These are phyloP conservation scores for Silene conica DNA, from an alignment of 148 eudicot genomes.

Conservation along the genomic window DNA sequence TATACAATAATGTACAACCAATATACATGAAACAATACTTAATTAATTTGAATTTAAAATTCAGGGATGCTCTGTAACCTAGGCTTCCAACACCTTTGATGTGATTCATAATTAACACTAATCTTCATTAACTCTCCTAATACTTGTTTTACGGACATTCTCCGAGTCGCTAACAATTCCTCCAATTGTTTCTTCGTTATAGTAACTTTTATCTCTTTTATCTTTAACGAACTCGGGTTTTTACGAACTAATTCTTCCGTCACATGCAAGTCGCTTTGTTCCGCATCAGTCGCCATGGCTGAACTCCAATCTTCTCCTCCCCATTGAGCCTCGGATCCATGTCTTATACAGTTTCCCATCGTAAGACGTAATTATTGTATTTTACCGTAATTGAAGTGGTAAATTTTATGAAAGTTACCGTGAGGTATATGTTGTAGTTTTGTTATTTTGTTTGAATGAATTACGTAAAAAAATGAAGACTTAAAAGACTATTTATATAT, in stretches of 20 bases:
- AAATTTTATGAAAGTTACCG: background rate
- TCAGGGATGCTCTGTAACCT: background rate
- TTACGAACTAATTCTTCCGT: slow-evolving; percentile 2
- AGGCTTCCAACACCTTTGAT: slow-evolving; percentile 51
- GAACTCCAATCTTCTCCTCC: slow-evolving; percentile 35
- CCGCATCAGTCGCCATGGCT: background rate
- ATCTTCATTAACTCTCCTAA: slow-evolving; percentile 34
- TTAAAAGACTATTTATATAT: slow-evolving; percentile 5
- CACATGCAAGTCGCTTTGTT: background rate
- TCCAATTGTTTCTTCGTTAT: slow-evolving; percentile 44
- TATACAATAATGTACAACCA: slow-evolving; percentile 22
- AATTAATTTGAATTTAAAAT: too few species aligned
- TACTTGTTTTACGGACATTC: slow-evolving; percentile 36
- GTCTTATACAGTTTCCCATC: slow-evolving; percentile 32
- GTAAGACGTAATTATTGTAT: background rate
- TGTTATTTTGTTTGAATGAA: background rate
- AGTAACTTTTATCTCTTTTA: slow-evolving; percentile 36
- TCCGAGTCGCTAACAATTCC: slow-evolving; percentile 24
- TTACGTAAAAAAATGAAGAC: background rate
- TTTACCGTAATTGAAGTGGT: background rate
- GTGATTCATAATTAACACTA: slow-evolving; percentile 31
- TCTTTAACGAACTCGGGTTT: background rate
- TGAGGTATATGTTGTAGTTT: background rate
- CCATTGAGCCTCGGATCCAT: slow-evolving; percentile 21
- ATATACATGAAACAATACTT: too few species aligned